phyloP scores from a whole-genome alignment of 805 yeast species.

The Debaryomyces castellii region DNA sequence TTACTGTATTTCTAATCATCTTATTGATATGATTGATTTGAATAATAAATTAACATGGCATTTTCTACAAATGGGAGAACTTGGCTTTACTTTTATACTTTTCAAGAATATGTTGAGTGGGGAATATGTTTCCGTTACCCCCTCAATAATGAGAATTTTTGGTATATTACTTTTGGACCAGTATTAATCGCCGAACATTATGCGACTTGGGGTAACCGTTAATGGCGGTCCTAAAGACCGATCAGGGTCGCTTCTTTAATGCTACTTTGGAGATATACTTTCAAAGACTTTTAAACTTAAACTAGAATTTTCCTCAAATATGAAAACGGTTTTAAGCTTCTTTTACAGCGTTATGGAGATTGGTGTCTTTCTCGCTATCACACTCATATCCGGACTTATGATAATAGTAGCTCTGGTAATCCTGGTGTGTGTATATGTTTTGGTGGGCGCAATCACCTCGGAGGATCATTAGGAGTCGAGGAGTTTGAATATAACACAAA shows the following conservation, averaged over 20 bases:
- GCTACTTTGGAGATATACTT: background rate
- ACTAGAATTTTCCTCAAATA: too few species aligned
- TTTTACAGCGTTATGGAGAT: too few species aligned
- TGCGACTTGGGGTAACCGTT: background rate
- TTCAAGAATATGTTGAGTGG: background rate
- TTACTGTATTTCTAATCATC: constrained; percentile 8
- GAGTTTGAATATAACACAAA: background rate
- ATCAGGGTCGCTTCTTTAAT: background rate
- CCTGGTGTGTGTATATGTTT: too few species aligned
- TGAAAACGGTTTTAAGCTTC: too few species aligned
- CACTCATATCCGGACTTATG: too few species aligned
- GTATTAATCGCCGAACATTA: background rate
- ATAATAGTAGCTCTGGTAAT: too few species aligned
- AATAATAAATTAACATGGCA: background rate
- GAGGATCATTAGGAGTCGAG: background rate
- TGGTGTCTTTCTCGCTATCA: too few species aligned
- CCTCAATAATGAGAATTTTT: background rate
- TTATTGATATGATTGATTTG: background rate
- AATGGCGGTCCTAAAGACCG: background rate
- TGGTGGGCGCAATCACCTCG: background rate
- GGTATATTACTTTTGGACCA: background rate
- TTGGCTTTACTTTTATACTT: background rate
- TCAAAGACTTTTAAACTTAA: too few species aligned
- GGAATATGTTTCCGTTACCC: background rate
- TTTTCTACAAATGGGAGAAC: background rate